Evolutionary conservation across 345 rosid species (phyloP).

Genomic region (Euphorbia tirucalli): DNA sequence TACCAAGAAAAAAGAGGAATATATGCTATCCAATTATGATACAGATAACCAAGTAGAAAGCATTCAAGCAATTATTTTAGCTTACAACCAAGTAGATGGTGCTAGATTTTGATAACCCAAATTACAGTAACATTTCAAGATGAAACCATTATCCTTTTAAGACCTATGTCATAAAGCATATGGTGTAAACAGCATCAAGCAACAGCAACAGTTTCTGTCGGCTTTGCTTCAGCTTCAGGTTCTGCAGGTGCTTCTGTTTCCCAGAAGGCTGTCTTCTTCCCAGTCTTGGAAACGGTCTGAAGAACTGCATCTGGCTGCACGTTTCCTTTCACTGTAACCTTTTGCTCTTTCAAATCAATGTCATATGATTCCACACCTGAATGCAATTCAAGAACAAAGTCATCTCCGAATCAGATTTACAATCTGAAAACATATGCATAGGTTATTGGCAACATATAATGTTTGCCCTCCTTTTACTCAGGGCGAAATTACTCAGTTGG

Average conservation of each 20-base stretch:
- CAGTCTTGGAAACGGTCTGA: conserved; percentile 74
- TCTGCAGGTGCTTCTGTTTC: conserved; percentile 46
- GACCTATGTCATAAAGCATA: not conserved
- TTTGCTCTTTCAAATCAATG: conserved; percentile 71
- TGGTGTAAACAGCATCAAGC: conserved; percentile 18
- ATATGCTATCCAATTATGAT: conserved; percentile 1
- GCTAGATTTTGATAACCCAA: not conserved
- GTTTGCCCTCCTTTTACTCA: too few species aligned
- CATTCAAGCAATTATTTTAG: conserved; percentile 3
- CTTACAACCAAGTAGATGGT: not conserved
- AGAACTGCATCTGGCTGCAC: conserved; percentile 77
- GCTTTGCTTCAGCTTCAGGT: conserved; percentile 32
- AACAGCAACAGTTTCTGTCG: conserved; percentile 37
- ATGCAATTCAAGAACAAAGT: not conserved
- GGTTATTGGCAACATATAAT: too few species aligned
- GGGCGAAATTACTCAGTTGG: too few species aligned
- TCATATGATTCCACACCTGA: conserved; percentile 81
- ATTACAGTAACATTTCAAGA: not conserved
- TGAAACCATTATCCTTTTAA: not conserved
- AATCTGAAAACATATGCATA: too few species aligned
- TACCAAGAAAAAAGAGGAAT: too few species aligned
- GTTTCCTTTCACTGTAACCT: conserved; percentile 81
- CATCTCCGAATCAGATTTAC: too few species aligned
- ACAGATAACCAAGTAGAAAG: conserved; percentile 2
- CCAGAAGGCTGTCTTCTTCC: conserved; percentile 84